A percentile compares a stretch with the other conserved stretches of the same genome.
phyloP scores from a whole-genome alignment of 345 rosid genomes.

The Melaleuca quinquenervia region DNA sequence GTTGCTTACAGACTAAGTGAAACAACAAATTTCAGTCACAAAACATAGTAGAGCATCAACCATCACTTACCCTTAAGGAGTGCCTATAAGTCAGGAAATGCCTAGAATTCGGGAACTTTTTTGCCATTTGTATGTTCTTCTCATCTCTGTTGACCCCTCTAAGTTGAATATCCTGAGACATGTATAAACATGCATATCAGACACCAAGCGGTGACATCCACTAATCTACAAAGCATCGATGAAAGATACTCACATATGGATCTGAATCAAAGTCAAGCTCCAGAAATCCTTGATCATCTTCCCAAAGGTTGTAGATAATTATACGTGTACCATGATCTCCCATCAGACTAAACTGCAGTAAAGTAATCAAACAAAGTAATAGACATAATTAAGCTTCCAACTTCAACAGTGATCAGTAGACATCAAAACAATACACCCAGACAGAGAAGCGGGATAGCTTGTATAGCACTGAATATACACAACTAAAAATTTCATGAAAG shows the following conservation, averaged over 20 bases:
- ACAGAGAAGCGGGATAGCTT: neutral
- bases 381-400: neutral
- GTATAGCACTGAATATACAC: neutral
- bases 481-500: neutral
- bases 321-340: slow-evolving; percentile 72
- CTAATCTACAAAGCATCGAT: neutral
- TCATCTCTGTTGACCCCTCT: slow-evolving; percentile 96
- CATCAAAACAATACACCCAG: neutral
- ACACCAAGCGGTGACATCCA: neutral
- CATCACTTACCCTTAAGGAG: slow-evolving; percentile 66
- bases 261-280: slow-evolving; percentile 88
- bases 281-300: slow-evolving; percentile 71
- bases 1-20: neutral
- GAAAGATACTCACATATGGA: slow-evolving; percentile 36
- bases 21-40: neutral
- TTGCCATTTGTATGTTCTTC: slow-evolving; percentile 82
- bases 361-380: neutral
- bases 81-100: slow-evolving; percentile 82
- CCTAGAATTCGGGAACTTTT: slow-evolving; percentile 62
- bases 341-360: slow-evolving; percentile 58
- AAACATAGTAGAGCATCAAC: neutral
- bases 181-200: neutral
- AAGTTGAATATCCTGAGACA: slow-evolving; percentile 85
- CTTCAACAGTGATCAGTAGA: neutral
- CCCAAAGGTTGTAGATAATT: slow-evolving; percentile 90